These are phyloP conservation scores for Fusarium anguioides DNA, from an alignment of 2,329 filamentous ascomycete genomes.

Conservation along the genomic window DNA sequence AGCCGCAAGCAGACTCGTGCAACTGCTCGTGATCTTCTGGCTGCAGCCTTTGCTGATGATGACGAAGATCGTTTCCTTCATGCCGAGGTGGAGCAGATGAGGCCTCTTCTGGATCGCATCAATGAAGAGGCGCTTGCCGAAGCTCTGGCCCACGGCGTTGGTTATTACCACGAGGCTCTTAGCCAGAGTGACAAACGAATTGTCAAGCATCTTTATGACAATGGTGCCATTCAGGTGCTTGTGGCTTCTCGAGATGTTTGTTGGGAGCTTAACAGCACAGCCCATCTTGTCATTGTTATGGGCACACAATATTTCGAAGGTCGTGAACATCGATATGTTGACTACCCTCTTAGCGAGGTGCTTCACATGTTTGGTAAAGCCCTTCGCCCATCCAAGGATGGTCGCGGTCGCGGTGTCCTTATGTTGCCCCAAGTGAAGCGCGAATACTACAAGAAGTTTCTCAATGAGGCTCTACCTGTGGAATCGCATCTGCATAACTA, in stretches of 20 bases:
- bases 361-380: constrained; percentile 98
- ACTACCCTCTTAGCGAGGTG: constrained; percentile 93
- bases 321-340: constrained; percentile 94
- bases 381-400: constrained; percentile 80
- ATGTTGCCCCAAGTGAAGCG: constrained; percentile 96
- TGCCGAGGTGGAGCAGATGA: constrained; percentile 82
- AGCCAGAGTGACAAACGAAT: constrained; percentile 91
- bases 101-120: constrained; percentile 82
- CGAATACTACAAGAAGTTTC: constrained; percentile 98
- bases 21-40: constrained; percentile 86
- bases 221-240: constrained; percentile 89
- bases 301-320: constrained; percentile 98
- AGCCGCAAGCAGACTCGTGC: constrained; percentile 91
- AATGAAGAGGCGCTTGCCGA: constrained; percentile 89
- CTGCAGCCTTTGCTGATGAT: constrained; percentile 88
- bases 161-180: constrained; percentile 96
- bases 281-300: constrained; percentile 95
- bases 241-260: constrained; percentile 84
- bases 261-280: constrained; percentile 91
- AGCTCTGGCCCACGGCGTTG: constrained; percentile 91
- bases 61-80: constrained; percentile 95
- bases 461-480: constrained; percentile 94
- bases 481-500: constrained; percentile 94
- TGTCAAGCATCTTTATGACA: constrained; percentile 89
- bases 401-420: constrained; percentile 87